Base-by-base conservation (phyloP, 1,139 yeast species). In the Zhuliangozyma parablackwelliae region DNA sequence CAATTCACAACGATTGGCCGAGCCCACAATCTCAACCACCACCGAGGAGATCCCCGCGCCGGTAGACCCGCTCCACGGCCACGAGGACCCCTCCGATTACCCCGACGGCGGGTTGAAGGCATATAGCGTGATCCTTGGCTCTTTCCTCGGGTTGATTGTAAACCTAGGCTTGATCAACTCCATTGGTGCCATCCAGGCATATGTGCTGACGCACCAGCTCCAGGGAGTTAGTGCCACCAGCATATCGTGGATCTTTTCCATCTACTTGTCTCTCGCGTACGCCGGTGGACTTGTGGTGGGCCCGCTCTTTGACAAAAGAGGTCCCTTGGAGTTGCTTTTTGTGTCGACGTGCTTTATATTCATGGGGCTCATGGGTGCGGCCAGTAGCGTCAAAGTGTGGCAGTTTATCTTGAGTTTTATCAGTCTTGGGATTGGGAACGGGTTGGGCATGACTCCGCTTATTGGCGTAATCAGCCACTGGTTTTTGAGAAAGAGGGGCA, bases 81-180 rank as follows among this genome's bases (percentile, higher is more conserved):
- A 23, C 24, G 38, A 38, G 12, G 31, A 37, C 12, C 39, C 44
- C 7, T 34, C 38, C 7, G 37, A 59, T 25, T 75, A 69, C 47
- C 92, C 94, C 0, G 86, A 82, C 44, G 86, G 87, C 2, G 88
- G 86, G 0, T 35, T 56, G 24, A 49, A 56, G 37, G 85, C 86
- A 1, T 78, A 82, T 69, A 45, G 64, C 6, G 86, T 78, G 0
- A 78, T 83, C 1, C 55, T 80, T 6, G 89, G 89, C 1, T 72
- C 83, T 1, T 79, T 80, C 53, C 56, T 77, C 32, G 81, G 86
- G 1, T 61, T 77, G 28, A 60, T 75, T 5, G 75, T 78, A 7
- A 69, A 73, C 6, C 77, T 83, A 50, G 90, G 89, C 2, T 51
- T 81, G 12, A 62, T 75, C 42, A 81, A 80, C 47, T 62, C 83